Base-by-base conservation (phyloP, 768 basidiomycete genomes). In the Rickenella mellea region DNA sequence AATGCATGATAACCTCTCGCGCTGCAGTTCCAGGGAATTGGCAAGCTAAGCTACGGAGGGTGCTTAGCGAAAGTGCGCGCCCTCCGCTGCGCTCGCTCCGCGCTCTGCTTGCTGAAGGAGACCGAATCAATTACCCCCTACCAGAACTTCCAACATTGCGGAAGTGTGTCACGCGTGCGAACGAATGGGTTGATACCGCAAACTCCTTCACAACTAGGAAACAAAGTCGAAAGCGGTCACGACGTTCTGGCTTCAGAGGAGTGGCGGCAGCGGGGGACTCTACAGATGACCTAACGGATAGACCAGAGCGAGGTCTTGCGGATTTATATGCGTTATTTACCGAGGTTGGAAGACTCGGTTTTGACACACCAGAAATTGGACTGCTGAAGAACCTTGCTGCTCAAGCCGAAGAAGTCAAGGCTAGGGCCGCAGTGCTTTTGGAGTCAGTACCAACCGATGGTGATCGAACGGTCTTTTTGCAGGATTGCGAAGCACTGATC, bases 101-200 rank as follows among this genome's bases (percentile, higher is more conserved):
- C 29, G 79, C 85, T 6, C 64, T 92, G n/a, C 70, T 91, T 20
- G 76, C 83, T 0, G 93, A 96, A 58, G 93, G 85, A 11, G 90
- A 96, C 50, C 84, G 83, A 42, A 87, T 93, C 59, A 81, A 74
- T 43, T 77, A 78, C 55, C 68, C 71, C 25, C 71, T 93, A 11
- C 70, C 78, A 1, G 88, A 93, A 59, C 68, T 92, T 42, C 60
- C 65, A 22, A 64, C 74, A 36, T 73, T 97, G 27, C 74, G 82
- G 33, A 85, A 78, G 60, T 87, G 87, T 54, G 87, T 97, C 40
- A 73, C 59, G 32, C 71, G 77, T 47, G 91, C 85, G 15, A 88
- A 80, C 48, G 83, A 84, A 53, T 93, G 91, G 91, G 68, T 91
- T n/a, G 88, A 90, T 45, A 70, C 77, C 7, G 85, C 86, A 25